Conservation (phyloP, 768 basidiomycete genomes). For the Lactifluus volemus region DNA sequence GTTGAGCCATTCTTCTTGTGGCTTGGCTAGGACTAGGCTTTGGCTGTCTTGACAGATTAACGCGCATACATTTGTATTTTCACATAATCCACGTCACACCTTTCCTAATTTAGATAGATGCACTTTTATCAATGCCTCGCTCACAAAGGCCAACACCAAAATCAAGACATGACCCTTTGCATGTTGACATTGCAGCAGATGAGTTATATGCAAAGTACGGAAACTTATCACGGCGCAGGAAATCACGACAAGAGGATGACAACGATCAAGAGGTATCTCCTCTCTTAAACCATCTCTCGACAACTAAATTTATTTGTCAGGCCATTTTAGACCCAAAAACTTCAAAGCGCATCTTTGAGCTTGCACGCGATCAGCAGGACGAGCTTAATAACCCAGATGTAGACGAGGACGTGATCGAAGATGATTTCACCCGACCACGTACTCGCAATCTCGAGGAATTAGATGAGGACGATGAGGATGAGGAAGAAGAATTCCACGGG, state of each 20-base stretch:
- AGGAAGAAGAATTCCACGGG: slow-evolving; percentile 42
- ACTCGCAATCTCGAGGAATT: slow-evolving; percentile 25
- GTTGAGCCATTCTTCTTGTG: background rate
- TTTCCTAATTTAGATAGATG: too few relatives aligned
- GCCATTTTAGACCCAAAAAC: slow-evolving; percentile 69
- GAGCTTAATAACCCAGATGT: slow-evolving; percentile 48
- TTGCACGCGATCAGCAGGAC: slow-evolving; percentile 89
- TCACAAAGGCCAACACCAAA: slow-evolving; percentile 44
- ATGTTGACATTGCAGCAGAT: slow-evolving; percentile 75
- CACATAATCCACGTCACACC: too few relatives aligned
- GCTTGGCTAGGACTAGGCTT: too few relatives aligned
- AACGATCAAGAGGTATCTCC: slow-evolving; percentile 33
- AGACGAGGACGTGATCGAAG: slow-evolving; percentile 26
- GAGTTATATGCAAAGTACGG: slow-evolving; percentile 72
- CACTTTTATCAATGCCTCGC: slow-evolving; percentile 49
- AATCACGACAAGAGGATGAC: slow-evolving; percentile 36
- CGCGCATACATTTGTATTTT: too few relatives aligned
- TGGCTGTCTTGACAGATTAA: too few relatives aligned
- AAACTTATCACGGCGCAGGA: slow-evolving; percentile 63
- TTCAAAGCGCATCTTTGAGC: slow-evolving; percentile 81
- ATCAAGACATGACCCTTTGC: slow-evolving; percentile 78
- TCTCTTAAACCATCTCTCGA: background rate
- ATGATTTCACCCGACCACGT: slow-evolving; percentile 23
- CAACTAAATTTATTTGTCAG: slow-evolving; percentile 30
- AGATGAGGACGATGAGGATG: slow-evolving; percentile 55